These are phyloP conservation scores for Rubia peregrina DNA, from an alignment of 305 asterid species.

Conservation along the genomic window DNA sequence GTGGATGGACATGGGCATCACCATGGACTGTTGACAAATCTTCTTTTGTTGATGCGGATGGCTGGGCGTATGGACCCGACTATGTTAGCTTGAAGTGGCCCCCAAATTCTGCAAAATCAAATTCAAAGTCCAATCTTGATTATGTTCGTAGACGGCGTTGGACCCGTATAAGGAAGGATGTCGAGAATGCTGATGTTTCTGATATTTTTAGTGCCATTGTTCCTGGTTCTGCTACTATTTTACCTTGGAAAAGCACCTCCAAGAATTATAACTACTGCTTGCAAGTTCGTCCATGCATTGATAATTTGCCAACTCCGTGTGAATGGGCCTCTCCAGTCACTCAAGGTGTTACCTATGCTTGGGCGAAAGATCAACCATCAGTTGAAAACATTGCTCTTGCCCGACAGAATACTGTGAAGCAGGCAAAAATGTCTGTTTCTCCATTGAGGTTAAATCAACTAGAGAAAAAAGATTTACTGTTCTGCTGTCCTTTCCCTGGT, in stretches of 20 bases:
- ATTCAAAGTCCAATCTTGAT: constrained; percentile 43
- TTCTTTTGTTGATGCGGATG: constrained; percentile 53
- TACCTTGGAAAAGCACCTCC: constrained; percentile 88
- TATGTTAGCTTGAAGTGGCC: constrained; percentile 55
- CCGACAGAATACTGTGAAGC: constrained; percentile 63
- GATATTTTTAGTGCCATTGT: constrained; percentile 35
- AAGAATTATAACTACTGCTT: constrained; percentile 62
- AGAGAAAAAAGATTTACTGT: constrained; percentile 86
- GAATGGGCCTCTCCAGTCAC: constrained; percentile 87
- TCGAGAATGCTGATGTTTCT: constrained; percentile 28
- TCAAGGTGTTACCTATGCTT: constrained; percentile 25
- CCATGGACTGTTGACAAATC: constrained; percentile 60
- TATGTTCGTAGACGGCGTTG: constrained; percentile 58
- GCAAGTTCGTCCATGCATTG: constrained; percentile 76
- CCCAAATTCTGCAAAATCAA: constrained; percentile 46
- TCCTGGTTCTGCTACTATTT: constrained; percentile 57
- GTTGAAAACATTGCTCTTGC: constrained; percentile 56
- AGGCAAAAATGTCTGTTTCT: constrained; percentile 45
- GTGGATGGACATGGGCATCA: constrained; percentile 69
- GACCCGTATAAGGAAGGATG: constrained; percentile 51
- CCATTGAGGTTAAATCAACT: constrained; percentile 74
- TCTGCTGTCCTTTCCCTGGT: constrained; percentile 73
- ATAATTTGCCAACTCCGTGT: constrained; percentile 47
- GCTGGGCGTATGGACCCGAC: constrained; percentile 68
- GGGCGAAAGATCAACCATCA: constrained; percentile 66